Base-by-base conservation (phyloP, 2,329 filamentous ascomycete genomes). In the Leptodontidium sp. region DNA sequence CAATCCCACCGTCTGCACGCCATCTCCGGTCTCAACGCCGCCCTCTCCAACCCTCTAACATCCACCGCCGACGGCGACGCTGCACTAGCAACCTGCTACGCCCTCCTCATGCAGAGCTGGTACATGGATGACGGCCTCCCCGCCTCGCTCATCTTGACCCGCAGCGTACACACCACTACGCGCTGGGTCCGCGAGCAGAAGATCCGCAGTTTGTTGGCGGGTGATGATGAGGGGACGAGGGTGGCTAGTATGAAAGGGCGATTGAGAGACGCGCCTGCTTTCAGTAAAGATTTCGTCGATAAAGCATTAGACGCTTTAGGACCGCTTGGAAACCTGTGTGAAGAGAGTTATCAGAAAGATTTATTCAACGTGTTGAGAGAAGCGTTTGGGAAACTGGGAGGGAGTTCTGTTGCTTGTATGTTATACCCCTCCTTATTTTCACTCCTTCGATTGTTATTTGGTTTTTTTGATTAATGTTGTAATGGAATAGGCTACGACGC, bases 101-200 rank as follows among this genome's bases (percentile, higher is more conserved):
- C 85, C 17, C 80, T 89, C 47, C 86, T 85, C 0, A 87, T 87
- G 75, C 87, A 88, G 76, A 87, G 85, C 0, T 84, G 87, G 35
- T 79, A 81, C 67, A 81, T 88, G 15, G 84, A 87, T n/a, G 87
- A 88, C 70, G 86, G 87, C 59, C 80, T 88, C 78, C 79, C 80
- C n/a, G 87, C 88, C 77, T 88, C 83, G 76, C 85, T 89, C 84
- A 86, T 85, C 0, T 87, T 88, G 71, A 85, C 86, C 70, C 82
- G 87, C 29, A 86, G 86, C 24, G 83, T 88, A 70, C 76, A 87
- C 70, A 82, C 88, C 62, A 82, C 88, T 2, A 82, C 82, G 12
- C 81, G 84, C 71, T 85, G 87, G 74, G 87, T 88, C 85, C 81
- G 82, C 76, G 79, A 80, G 69, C 81, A 82, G 50, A 32, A 4